Conservation (phyloP, 148 eudicot genomes). For the Rheum nobile region DNA sequence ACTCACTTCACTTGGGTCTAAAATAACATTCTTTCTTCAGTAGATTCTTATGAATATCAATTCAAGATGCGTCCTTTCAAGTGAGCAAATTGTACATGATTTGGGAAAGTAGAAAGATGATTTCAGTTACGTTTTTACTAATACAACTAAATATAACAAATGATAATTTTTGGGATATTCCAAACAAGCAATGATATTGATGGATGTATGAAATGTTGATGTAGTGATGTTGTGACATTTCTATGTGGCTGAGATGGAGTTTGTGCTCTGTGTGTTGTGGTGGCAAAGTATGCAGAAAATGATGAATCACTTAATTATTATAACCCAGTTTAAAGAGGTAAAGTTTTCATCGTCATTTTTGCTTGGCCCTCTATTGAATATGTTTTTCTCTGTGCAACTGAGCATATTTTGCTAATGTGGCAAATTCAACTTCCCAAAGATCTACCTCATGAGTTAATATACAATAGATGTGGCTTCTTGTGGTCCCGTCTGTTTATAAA, state of each 20-base stretch:
- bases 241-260: slow-evolving; percentile 81
- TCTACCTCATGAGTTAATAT: slow-evolving; percentile 72
- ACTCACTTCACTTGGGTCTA: background rate
- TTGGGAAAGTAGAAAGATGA: background rate
- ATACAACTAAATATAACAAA: background rate
- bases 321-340: slow-evolving; percentile 59
- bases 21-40: background rate
- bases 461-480: slow-evolving; percentile 78
- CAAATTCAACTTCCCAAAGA: slow-evolving; percentile 59
- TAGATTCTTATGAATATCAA: background rate
- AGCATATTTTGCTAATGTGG: background rate
- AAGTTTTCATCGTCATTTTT: background rate
- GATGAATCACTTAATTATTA: slow-evolving; percentile 37
- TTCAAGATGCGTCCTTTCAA: background rate
- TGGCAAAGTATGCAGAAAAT: slow-evolving; percentile 53
- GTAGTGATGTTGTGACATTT: slow-evolving; percentile 38
- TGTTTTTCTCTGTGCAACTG: background rate
- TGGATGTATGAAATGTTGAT: background rate
- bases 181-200: slow-evolving; percentile 23
- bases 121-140: background rate
- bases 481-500: slow-evolving; percentile 81
- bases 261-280: slow-evolving; percentile 83
- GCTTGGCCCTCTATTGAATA: background rate
- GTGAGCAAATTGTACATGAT: background rate
- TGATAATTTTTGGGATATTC: slow-evolving; percentile 5